These are phyloP conservation scores for Linnemannia zychae DNA, from an alignment of 192 early-diverging fungal genomes.

Conservation along the genomic window DNA sequence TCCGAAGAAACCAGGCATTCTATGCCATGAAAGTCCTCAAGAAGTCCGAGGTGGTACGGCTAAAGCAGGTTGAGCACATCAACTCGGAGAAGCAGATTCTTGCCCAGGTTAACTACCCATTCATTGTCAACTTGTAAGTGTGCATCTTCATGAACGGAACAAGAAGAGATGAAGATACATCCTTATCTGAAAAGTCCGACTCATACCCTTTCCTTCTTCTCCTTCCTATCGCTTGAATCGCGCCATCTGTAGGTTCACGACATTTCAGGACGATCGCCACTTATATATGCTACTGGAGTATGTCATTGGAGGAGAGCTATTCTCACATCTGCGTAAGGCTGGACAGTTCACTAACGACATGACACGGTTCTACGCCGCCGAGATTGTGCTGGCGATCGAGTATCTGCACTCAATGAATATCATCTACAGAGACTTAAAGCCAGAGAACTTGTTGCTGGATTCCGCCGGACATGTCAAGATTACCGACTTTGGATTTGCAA, in stretches of 20 bases:
- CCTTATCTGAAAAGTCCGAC: background rate
- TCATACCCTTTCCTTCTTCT: background rate
- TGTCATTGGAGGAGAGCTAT: constrained; percentile 96
- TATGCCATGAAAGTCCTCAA: constrained; percentile 92
- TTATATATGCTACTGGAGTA: constrained; percentile 98
- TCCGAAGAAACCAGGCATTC: constrained; percentile 70
- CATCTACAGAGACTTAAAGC: constrained; percentile 97
- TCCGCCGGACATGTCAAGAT: constrained; percentile 95
- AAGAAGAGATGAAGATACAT: background rate
- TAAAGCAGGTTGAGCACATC: constrained; percentile 91
- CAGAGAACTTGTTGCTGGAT: constrained; percentile 90
- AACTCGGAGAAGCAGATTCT: constrained; percentile 88
- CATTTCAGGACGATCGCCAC: constrained; percentile 95
- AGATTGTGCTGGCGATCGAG: constrained; percentile 94
- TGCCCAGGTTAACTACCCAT: constrained; percentile 78
- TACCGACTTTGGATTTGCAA: constrained; percentile 98
- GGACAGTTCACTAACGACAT: constrained; percentile 95
- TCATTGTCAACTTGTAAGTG: constrained; percentile 83
- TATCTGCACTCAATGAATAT: constrained; percentile 94
- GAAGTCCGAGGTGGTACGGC: constrained; percentile 83
- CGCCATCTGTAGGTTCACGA: constrained; percentile 77
- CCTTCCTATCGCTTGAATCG: background rate
- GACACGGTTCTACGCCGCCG: constrained; percentile 95
- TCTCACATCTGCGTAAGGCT: constrained; percentile 93
- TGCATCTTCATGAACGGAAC: background rate